Conservation (phyloP, 176 grass and related monocot species). For the Cocos nucifera region DNA sequence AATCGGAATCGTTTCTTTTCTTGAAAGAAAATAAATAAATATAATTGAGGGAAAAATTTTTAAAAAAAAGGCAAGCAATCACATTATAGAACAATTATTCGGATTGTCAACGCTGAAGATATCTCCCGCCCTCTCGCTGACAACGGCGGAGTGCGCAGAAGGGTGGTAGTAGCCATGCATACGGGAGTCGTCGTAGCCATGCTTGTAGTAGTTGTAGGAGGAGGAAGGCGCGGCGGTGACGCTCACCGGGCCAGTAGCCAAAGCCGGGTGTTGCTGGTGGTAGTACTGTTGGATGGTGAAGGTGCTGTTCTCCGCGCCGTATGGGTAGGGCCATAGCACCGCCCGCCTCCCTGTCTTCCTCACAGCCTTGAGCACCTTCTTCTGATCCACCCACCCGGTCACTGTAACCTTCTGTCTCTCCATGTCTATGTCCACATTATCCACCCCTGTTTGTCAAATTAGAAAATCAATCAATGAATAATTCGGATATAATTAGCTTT, state of each 20-base stretch:
- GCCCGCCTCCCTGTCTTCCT: slow-evolving; percentile 38
- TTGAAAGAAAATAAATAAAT: too few relatives aligned
- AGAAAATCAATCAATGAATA: too few relatives aligned
- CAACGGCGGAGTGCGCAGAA: neutral
- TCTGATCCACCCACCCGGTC: slow-evolving; percentile 49
- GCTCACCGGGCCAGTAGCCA: neutral
- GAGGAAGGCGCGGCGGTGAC: slow-evolving; percentile 6
- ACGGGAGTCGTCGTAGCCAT: slow-evolving; percentile 49
- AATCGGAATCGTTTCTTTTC: too few relatives aligned
- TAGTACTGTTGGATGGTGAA: slow-evolving; percentile 31
- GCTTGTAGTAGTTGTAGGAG: slow-evolving; percentile 78
- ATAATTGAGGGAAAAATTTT: too few relatives aligned
- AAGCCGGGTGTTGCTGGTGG: slow-evolving; percentile 13
- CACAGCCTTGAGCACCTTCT: slow-evolving; percentile 52
- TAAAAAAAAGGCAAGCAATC: neutral
- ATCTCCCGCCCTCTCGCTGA: slow-evolving; percentile 16
- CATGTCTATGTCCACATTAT: slow-evolving; percentile 59
- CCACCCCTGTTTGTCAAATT: slow-evolving; percentile 35
- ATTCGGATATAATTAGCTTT: too few relatives aligned
- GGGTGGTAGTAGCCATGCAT: slow-evolving; percentile 33
- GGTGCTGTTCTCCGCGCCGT: neutral
- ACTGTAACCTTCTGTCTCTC: slow-evolving; percentile 56
- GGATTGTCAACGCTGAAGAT: slow-evolving; percentile 90
- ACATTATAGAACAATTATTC: slow-evolving; percentile 58
- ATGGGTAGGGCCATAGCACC: slow-evolving; percentile 37